phyloP scores from a whole-genome alignment of 352 stramenopile species.

The Phytophthora sojae region DNA sequence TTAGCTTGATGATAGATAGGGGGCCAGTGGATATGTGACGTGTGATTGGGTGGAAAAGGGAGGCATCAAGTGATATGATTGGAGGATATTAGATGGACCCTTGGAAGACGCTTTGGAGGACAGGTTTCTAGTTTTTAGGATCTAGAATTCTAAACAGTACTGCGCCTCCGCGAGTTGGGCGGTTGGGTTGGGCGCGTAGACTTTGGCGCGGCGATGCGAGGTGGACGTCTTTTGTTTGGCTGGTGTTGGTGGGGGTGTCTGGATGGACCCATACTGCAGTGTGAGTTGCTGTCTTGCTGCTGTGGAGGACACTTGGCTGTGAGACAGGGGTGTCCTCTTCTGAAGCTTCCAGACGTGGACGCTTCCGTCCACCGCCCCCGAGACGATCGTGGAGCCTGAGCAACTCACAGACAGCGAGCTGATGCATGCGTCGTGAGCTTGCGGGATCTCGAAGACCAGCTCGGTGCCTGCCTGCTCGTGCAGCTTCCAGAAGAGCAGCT shows the following conservation, averaged over 20 bases:
- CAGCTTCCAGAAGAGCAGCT: slow-evolving; percentile 77
- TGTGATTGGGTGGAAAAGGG: slow-evolving; percentile 17
- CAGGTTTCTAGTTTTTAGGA: slow-evolving; percentile 13
- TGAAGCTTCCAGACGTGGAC: slow-evolving; percentile 67
- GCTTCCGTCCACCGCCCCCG: slow-evolving; percentile 64
- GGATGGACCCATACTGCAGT: slow-evolving; percentile 32
- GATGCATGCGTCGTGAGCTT: slow-evolving; percentile 70
- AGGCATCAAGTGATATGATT: slow-evolving; percentile 4
- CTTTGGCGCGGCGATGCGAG: not conserved
- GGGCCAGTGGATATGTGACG: slow-evolving; percentile 22
- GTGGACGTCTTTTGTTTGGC: not conserved
- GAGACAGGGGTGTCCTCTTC: slow-evolving; percentile 13
- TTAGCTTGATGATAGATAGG: not conserved
- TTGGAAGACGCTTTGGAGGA: slow-evolving; percentile 2
- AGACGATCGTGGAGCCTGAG: slow-evolving; percentile 65
- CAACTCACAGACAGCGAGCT: slow-evolving; percentile 64
- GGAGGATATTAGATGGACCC: slow-evolving; percentile 2
- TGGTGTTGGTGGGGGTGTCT: slow-evolving; percentile 8
- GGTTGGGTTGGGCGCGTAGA: slow-evolving; percentile 21
- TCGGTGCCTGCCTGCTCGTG: slow-evolving; percentile 48
- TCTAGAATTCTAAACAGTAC: slow-evolving; percentile 41
- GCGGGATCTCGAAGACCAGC: slow-evolving; percentile 67
- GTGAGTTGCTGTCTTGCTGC: slow-evolving; percentile 1
- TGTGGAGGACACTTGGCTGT: slow-evolving; percentile 1
- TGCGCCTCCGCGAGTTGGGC: slow-evolving; percentile 40